phyloP scores from a whole-genome alignment of 169 alveolate genomes.

The Plasmodium malariae region DNA sequence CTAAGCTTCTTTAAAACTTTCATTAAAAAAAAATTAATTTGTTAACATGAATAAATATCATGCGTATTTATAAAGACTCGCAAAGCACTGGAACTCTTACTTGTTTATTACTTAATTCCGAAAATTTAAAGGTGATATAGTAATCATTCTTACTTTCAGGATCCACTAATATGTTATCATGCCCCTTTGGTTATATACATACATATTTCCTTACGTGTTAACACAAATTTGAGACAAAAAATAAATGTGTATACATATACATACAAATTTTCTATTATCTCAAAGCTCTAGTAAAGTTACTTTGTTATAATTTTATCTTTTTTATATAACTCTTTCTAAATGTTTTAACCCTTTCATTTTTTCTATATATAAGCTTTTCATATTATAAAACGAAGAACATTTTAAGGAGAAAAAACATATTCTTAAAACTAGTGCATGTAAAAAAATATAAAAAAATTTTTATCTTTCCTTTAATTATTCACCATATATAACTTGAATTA shows the following conservation, averaged over 20 bases:
- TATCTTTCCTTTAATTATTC: background rate
- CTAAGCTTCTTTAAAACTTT: background rate
- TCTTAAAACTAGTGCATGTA: background rate
- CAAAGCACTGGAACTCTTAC: background rate
- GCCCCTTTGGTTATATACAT: too few relatives aligned
- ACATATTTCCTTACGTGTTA: background rate
- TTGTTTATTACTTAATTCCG: background rate
- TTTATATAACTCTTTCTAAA: background rate
- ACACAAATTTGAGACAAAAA: too few relatives aligned
- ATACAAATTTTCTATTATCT: too few relatives aligned
- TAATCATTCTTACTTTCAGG: conserved; percentile 21
- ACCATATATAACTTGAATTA: background rate
- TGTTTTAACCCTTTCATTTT: background rate
- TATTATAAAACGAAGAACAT: background rate
- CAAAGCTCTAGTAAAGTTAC: too few relatives aligned
- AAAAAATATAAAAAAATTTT: background rate
- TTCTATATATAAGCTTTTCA: background rate
- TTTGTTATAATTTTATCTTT: too few relatives aligned
- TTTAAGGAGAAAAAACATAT: background rate
- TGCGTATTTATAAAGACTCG: background rate
- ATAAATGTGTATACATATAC: too few relatives aligned
- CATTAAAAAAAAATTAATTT: conserved; percentile 2
- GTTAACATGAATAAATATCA: conserved; percentile 4
- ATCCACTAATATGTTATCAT: too few relatives aligned
- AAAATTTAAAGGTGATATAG: conserved; percentile 14